phyloP scores from a whole-genome alignment of 352 stramenopile genomes.

The Phytophthora sansomeana region DNA sequence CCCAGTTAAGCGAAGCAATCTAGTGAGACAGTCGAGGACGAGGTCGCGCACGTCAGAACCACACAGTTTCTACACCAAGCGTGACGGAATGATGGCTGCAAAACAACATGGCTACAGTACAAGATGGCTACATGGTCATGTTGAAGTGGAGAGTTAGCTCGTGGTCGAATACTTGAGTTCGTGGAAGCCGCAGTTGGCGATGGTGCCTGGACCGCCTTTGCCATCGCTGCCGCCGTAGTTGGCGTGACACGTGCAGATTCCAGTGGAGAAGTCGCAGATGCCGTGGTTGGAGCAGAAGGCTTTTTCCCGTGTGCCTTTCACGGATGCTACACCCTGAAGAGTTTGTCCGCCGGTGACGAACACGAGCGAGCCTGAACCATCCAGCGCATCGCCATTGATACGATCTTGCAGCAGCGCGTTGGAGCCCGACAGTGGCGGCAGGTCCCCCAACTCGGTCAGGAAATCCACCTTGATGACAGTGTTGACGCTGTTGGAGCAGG shows the following conservation, averaged over 20 bases:
- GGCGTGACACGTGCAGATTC: constrained; percentile 63
- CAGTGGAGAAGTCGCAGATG: constrained; percentile 69
- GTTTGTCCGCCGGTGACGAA: constrained; percentile 46
- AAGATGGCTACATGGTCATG: constrained; percentile 6
- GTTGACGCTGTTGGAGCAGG: constrained; percentile 51
- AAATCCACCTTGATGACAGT: constrained; percentile 69
- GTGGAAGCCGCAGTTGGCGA: constrained; percentile 81
- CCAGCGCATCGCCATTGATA: constrained; percentile 58
- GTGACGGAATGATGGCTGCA: constrained; percentile 3
- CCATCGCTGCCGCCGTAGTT: constrained; percentile 80
- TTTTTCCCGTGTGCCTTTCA: constrained; percentile 77
- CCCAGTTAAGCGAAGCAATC: no score
- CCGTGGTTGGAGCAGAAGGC: constrained; percentile 83
- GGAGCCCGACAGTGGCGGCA: constrained; percentile 55
- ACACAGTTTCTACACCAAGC: constrained; percentile 27
- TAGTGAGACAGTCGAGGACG: constrained; percentile 35
- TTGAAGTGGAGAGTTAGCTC: constrained; percentile 12
- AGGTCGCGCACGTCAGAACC: constrained; percentile 16
- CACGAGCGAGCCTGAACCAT: constrained; percentile 58
- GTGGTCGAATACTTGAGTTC: constrained; percentile 35
- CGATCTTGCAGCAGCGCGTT: constrained; percentile 51
- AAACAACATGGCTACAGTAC: background rate
- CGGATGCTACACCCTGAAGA: constrained; percentile 47
- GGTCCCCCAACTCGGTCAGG: constrained; percentile 62
- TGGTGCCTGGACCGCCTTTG: constrained; percentile 64